Evolutionary conservation across 306 rosid species (phyloP), one percentile per base, ranked within the genome.

Genomic region (Quercus alba): DNA sequence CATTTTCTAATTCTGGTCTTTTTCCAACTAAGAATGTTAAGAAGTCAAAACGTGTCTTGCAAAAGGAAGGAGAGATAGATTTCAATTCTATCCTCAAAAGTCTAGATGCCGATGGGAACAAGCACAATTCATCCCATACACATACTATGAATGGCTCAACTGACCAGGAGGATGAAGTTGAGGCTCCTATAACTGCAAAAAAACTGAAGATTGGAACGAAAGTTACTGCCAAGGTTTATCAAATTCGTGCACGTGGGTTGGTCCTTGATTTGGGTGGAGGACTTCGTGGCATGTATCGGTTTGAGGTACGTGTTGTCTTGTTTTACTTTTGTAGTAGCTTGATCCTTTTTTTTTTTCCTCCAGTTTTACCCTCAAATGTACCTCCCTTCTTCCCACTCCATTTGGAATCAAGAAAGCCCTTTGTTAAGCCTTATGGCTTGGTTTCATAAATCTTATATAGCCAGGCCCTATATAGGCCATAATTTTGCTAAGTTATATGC

Each of bases 241-340:
- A 93, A 90, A 67, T 95, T 75, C 96, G 99, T 58, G 75, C 92
- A 2, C 91, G 72, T 33, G 99, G 99, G 58, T 87, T 95, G 81
- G 97, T 93, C 52, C 91, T 95, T 85, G 98, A 93, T 83, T 88
- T 95, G 85, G 97, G 98, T 51, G 90, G 90, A 82, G 97, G 94
- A 77, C 74, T 87, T 51, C 91, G 88, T 67, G 99, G 94, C 74
- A 93, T 95, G 97, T 89, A 90, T 86, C 90, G 91, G 61, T 93
- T 88, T 21, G 86, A 95, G 99, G 99, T 91, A 90, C 20, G 81
- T 69, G 64, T 41, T 13, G 26, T 76, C 74, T 52, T n/a, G 49
- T 66, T 51, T 38, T 54, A 72, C 67, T 23, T 56, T 33, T 35
- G 30, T n/a, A 21, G 38, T 33, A 21, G 7, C 6, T 25, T 11